Evolutionary conservation across 257 asterid genomes (phyloP), one percentile per base, ranked within the genome.

Genomic region (Plectranthus barbatus): DNA sequence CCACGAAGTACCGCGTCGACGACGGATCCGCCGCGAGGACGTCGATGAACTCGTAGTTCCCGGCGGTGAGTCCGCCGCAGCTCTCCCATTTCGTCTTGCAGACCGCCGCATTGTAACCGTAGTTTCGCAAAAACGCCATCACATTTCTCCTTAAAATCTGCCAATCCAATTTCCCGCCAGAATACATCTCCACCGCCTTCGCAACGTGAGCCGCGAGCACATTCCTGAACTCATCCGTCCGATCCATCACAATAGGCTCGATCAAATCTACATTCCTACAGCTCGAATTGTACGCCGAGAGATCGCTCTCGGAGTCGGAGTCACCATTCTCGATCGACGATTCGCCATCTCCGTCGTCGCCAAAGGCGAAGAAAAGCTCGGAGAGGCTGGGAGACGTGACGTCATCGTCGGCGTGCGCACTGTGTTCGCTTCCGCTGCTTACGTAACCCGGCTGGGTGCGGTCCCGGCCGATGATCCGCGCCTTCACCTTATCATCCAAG

Each of bases 371-470:
- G 21, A 86, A 67, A 7, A 88, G 77, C 49, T 81, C 80, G 39
- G 94, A 82, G 0, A 91, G 72, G 45, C 66, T 74, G 0, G 87
- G 69, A 0, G 85, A 83, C n/a, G 62, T 71, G 70, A 44, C 79
- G 71, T 69, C 86, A 37, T 72, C 77, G 11, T 71, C 75, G 12
- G 33, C 72, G 2, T 71, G 80, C 18, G 70, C 79, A 56, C 86
- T 81, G 90, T 80, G 85, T 10, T 91, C 96, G 74, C 94, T 91
- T 1, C 95, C 95, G 80, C 96, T 91, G 83, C 96, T 88, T 59
- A 72, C 37, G 67, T 67, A 71, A 23, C 72, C 82, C 18, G 78
- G 80, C 9, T 72, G 69, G 21, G 49, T 17, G 31, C 60, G 20
- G 46, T 60, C 77, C 72, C 76, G 54, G 60, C 91, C 86, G 73